Base-by-base conservation (phyloP, 1,284 basidiomycete species). In the Cutaneotrichosporon sp. region DNA sequence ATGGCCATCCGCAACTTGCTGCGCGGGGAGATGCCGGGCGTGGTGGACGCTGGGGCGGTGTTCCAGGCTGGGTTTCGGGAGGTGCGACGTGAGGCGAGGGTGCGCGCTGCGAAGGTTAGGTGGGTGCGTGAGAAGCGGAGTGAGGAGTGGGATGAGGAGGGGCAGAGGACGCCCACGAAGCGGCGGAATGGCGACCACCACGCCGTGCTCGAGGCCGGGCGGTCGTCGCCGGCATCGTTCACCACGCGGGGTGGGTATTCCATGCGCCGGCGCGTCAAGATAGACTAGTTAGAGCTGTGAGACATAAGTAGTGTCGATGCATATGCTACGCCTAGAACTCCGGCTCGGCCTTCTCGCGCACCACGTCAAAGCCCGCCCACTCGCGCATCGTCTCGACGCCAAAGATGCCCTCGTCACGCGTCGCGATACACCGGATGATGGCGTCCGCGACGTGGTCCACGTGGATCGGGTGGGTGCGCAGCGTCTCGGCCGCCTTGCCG, bases 381-480 rank as follows among this genome's bases (percentile, higher is more conserved):
- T 62, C 33, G 43, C 90, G 83, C 89, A 97, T 95, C 64, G 83
- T 82, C 58, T 76, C 76, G 49, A 95, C 90, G 51, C 86, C 89
- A 36, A 93, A 81, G n/a, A 89, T 85, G 45, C 91, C 79, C 49
- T 91, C 79, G 51, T 84, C 82, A 52, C 78, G 78, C 55, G 78
- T 69, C 25, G 73, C 73, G 43, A 80, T 75, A 45, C 69, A 65
- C 49, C 66, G 58, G 29, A 79, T 45, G 1, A 93, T 86, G 0
- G 94, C 92, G 69, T 89, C 87, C 1, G 90, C 95, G 42, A 99
- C 92, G 63, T 95, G 93, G 71, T 99, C 95, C 27, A 97, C 92
- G 74, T 99, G 95, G 52, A 99, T 87, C 0, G 97, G 94, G 27
- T 89, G 91, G 57, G 89, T 89, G 13, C 85, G 87, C 33, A 97